Evolutionary conservation across 371 early-diverging fungal genomes (phyloP).

Genomic region (Dinochytrium kinnereticum): DNA sequence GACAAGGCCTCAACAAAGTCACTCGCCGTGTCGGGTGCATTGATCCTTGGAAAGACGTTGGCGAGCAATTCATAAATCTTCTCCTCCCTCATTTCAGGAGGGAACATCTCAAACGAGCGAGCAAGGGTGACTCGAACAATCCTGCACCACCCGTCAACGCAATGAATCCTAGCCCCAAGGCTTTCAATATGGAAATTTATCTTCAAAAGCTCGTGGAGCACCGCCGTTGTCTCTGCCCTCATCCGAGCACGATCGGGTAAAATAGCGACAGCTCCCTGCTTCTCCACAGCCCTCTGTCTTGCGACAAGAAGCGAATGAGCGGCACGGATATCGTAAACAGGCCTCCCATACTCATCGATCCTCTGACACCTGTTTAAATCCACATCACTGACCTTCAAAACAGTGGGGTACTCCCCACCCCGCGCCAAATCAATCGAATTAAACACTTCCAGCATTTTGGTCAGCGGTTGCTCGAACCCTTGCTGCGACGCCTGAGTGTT

Average conservation of each 20-base stretch:
- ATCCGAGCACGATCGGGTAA: slow-evolving; percentile 14
- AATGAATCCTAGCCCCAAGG: slow-evolving; percentile 63
- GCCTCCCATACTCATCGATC: slow-evolving; percentile 63
- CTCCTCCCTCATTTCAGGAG: slow-evolving; percentile 63
- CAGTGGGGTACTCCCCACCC: neutral
- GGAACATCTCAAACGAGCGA: slow-evolving; percentile 66
- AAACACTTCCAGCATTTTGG: slow-evolving; percentile 55
- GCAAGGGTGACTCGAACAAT: slow-evolving; percentile 73
- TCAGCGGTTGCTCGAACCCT: slow-evolving; percentile 51
- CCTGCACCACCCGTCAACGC: slow-evolving; percentile 80
- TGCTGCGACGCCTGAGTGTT: slow-evolving; percentile 12
- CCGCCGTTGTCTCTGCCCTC: slow-evolving; percentile 16
- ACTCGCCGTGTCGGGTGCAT: slow-evolving; percentile 47
- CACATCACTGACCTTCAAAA: slow-evolving; percentile 47
- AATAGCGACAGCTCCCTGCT: slow-evolving; percentile 42
- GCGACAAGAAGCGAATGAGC: slow-evolving; percentile 59
- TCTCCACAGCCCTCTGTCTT: slow-evolving; percentile 50
- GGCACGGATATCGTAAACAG: slow-evolving; percentile 69
- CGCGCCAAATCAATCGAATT: slow-evolving; percentile 45
- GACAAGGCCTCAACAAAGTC: slow-evolving; percentile 67
- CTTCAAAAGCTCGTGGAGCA: slow-evolving; percentile 34
- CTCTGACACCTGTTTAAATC: slow-evolving; percentile 52
- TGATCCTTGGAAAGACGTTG: slow-evolving; percentile 67
- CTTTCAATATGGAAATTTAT: slow-evolving; percentile 71
- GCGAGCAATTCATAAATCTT: slow-evolving; percentile 66